Base-by-base conservation (phyloP, 352 stramenopile genomes). In the Blastocystis sp. region DNA sequence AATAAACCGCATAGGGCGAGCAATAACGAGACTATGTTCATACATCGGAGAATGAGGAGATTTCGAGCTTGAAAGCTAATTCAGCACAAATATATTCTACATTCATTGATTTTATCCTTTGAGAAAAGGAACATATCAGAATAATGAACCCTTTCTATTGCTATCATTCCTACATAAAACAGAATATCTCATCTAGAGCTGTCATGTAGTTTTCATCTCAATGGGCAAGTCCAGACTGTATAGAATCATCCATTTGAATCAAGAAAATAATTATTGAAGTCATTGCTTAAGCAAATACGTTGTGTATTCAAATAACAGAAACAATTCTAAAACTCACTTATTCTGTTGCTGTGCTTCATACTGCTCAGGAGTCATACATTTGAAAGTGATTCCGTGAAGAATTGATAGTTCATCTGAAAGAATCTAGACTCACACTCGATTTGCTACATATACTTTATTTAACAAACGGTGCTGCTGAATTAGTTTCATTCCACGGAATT, bases 371-470 rank as follows among this genome's bases (percentile, higher is more conserved):
- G 73, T 84, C 73, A 84, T 68, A 45, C 73, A 84, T 29, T 84
- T 84, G 73, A 84, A 84, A 2, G 73, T 84, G 73, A 84, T 84
- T 43, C 73, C 73, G 50, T 84, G 73, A 34, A 84, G 73, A 45
- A 84, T 84, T 3, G 73, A 84, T 15, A 84, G 39, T 34, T 84
- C 73, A 11, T 68, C 37, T 0, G 73, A 84, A 8, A 84, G n/a
- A 13, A 84, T 61, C 73, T 84, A 84, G 2, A 43, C 15, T 47
- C 20, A 55, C 45, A 11, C 2, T 20, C 47, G 4, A 18, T 18
- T 20, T 13, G 15, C 29, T 9, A 3, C 11, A 8, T 29, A 6
- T 84, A 84, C 73, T 23, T 84, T 84, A 34, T 84, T 84, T 55
- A 84, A 69, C 20, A 84, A 20, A 15, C 73, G 73, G 29, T 84